A percentile compares a stretch with the other conserved stretches of the same genome.
Conservation (phyloP, 2,329 filamentous ascomycete genomes). For the Cercospora sp. region DNA sequence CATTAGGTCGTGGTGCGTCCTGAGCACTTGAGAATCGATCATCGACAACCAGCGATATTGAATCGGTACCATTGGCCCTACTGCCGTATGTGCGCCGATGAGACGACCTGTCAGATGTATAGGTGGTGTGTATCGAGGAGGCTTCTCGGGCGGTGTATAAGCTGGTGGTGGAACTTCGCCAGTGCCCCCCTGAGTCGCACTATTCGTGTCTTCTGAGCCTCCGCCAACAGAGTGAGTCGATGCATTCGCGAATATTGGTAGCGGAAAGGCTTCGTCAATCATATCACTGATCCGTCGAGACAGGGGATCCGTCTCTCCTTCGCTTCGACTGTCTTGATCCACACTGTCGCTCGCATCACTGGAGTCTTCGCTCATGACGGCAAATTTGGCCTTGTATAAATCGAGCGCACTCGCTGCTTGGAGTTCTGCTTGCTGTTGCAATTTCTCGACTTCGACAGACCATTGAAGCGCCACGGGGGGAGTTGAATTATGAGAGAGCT, state of each 20-base stretch:
- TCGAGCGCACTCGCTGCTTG: neutral
- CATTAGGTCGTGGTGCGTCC: conserved; percentile 1
- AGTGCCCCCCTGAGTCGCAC: neutral
- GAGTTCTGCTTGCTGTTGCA: neutral
- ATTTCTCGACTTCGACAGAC: neutral
- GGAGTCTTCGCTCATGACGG: neutral
- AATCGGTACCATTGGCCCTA: neutral
- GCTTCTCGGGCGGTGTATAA: neutral
- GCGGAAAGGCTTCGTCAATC: conserved; percentile 10
- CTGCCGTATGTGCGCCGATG: neutral
- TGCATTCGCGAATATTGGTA: neutral
- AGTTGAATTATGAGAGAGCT: neutral
- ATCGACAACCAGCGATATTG: conserved; percentile 3
- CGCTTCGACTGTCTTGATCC: neutral
- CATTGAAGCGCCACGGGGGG: neutral
- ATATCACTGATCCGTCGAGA: conserved; percentile 2
- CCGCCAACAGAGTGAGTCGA: neutral
- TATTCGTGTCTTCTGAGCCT: neutral
- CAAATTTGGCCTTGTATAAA: neutral
- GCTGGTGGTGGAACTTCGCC: neutral
- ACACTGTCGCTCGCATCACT: neutral
- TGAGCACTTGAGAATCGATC: neutral
- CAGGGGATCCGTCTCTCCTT: neutral
- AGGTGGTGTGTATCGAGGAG: neutral
- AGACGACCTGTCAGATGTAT: neutral